phyloP scores from a whole-genome alignment of 2,329 filamentous ascomycete genomes.

The Ploettnerulaceae sp. region DNA sequence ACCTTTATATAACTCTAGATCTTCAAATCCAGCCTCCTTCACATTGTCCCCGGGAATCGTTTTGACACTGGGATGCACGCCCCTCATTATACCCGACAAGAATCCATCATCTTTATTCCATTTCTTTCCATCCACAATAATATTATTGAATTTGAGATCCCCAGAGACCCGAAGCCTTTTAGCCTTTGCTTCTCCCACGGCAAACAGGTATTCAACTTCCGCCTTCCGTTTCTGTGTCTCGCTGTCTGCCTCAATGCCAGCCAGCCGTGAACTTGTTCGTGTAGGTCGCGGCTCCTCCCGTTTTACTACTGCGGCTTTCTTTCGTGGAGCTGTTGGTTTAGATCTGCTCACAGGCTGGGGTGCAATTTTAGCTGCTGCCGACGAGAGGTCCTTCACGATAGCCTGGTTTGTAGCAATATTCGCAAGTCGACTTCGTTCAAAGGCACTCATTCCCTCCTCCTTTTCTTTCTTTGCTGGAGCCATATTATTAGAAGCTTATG shows the following conservation, averaged over 20 bases:
- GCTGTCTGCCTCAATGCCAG: constrained; percentile 48
- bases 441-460: constrained; percentile 66
- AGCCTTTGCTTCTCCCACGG: constrained; percentile 51
- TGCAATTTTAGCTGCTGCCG: constrained; percentile 63
- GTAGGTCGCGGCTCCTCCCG: constrained; percentile 46
- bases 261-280: constrained; percentile 53
- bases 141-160: constrained; percentile 68
- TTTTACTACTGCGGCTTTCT: constrained; percentile 42
- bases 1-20: constrained; percentile 73
- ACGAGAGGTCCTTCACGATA: constrained; percentile 71
- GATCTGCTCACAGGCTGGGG: constrained; percentile 52
- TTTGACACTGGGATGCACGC: constrained; percentile 72
- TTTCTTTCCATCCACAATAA: constrained; percentile 73
- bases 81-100: constrained; percentile 57
- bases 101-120: constrained; percentile 66
- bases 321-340: constrained; percentile 40
- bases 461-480: constrained; percentile 39
- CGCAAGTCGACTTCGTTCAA: constrained; percentile 77
- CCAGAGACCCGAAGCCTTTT: constrained; percentile 62
- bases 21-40: constrained; percentile 68
- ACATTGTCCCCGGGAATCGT: constrained; percentile 86
- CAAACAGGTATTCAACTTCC: constrained; percentile 56
- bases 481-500: constrained; percentile 39
- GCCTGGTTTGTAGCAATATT: constrained; percentile 86
- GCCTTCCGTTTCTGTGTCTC: constrained; percentile 65